Percentiles rank a stretch among this genome's conserved stretches.
Evolutionary conservation across 2,329 filamentous ascomycete genomes (phyloP).

Genomic region (Coccinonectria pachysandricola): DNA sequence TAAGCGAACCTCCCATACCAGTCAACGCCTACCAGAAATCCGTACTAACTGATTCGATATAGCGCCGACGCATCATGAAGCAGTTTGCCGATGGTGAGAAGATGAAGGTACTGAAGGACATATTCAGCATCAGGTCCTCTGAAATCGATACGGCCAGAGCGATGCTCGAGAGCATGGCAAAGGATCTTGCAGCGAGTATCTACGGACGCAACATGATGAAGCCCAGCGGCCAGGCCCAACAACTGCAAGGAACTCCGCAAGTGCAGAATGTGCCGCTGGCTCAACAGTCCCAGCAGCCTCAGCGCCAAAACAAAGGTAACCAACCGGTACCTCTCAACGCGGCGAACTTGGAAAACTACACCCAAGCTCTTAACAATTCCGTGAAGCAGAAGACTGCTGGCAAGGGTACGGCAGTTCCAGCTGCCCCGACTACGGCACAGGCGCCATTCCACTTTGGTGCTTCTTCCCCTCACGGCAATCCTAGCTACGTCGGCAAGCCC

Average conservation of each 20-base stretch:
- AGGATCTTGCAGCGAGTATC: conserved; percentile 31
- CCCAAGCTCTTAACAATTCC: conserved; percentile 36
- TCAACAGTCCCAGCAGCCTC: conserved; percentile 25
- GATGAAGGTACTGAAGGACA: conserved; percentile 34
- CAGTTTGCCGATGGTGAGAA: conserved; percentile 43
- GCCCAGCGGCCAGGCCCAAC: conserved; percentile 9
- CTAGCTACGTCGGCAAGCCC: conserved; percentile 42
- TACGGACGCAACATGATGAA: conserved; percentile 18
- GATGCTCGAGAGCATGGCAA: conserved; percentile 42
- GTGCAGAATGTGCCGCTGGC: conserved; percentile 20
- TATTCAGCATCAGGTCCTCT: conserved; percentile 39
- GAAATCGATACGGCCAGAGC: conserved; percentile 40
- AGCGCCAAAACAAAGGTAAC: too few relatives aligned
- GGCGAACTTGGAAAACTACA: conserved; percentile 41
- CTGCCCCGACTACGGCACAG: conserved; percentile 47
- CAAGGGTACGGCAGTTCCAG: conserved; percentile 39
- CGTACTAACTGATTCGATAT: conserved; percentile 23
- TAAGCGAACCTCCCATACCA: conserved; percentile 28
- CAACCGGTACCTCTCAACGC: conserved; percentile 20
- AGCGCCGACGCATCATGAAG: conserved; percentile 42
- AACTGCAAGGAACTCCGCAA: conserved; percentile 19
- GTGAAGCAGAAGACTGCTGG: conserved; percentile 27
- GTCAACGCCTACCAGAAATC: not conserved
- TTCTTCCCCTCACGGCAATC: conserved; percentile 49
- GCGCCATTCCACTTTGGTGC: conserved; percentile 47